Percentiles rank a stretch among this genome's conserved stretches.
These are phyloP conservation scores for Claviceps cyperi DNA, from an alignment of 2,329 filamentous ascomycete species.

Conservation along the genomic window DNA sequence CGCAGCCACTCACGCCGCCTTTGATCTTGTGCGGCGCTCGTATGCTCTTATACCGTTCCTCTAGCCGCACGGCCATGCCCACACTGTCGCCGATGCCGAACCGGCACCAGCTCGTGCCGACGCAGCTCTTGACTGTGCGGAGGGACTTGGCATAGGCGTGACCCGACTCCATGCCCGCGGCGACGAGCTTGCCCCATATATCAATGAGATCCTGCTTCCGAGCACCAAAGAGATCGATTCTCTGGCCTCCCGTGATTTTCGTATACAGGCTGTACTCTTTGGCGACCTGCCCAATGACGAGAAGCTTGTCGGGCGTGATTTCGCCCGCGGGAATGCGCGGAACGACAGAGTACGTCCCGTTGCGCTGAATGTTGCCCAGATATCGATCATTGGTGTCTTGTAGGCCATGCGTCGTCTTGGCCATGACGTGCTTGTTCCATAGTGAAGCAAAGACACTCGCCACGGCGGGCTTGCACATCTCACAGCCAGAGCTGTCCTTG, in stretches of 20 bases:
- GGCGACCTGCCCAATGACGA: constrained; percentile 70
- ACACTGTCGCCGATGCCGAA: constrained; percentile 84
- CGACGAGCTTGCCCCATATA: constrained; percentile 70
- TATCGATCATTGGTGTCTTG: constrained; percentile 88
- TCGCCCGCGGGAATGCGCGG: constrained; percentile 74
- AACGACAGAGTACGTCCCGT: constrained; percentile 81
- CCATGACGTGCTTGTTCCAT: constrained; percentile 74
- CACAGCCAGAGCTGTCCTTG: constrained; percentile 61
- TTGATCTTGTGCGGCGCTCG: constrained; percentile 85
- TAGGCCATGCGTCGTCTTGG: constrained; percentile 52
- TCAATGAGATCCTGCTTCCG: constrained; percentile 70
- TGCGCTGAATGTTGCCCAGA: constrained; percentile 78
- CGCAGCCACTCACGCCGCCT: constrained; percentile 77
- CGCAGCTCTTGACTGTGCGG: constrained; percentile 81
- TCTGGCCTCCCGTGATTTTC: constrained; percentile 84
- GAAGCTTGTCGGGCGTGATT: constrained; percentile 74
- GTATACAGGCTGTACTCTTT: constrained; percentile 75
- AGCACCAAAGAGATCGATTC: constrained; percentile 87
- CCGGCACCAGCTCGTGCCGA: constrained; percentile 82
- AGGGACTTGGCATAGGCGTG: constrained; percentile 85
- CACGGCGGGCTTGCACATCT: constrained; percentile 72
- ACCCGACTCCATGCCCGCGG: constrained; percentile 78
- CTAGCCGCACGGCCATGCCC: constrained; percentile 74
- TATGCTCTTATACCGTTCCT: constrained; percentile 86
- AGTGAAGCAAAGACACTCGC: constrained; percentile 68